A percentile compares a stretch with the other conserved stretches of the same genome.
Conservation (phyloP, 306 rosid species). For the Alnus rubra region DNA sequence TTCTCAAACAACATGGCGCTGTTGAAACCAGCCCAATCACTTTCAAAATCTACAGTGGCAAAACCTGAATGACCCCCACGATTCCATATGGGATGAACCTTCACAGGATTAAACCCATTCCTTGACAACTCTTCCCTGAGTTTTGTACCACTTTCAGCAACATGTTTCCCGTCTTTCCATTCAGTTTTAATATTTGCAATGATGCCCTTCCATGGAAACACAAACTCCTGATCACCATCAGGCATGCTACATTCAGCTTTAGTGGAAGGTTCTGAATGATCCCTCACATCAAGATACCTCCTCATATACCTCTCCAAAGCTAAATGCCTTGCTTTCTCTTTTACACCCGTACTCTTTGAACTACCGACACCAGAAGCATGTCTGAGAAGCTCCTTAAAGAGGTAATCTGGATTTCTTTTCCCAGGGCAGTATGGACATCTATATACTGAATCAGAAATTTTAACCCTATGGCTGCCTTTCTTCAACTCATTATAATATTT, state of each 20-base stretch:
- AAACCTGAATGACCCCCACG: slow-evolving; percentile 65
- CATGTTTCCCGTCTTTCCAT: slow-evolving; percentile 42
- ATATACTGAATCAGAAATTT: slow-evolving; percentile 44
- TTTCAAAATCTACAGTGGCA: slow-evolving; percentile 62
- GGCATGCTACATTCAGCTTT: slow-evolving; percentile 10
- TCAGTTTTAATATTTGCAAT: slow-evolving; percentile 64
- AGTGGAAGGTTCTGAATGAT: background rate
- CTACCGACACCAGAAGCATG: slow-evolving; percentile 48
- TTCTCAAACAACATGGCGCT: slow-evolving; percentile 66
- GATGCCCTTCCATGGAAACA: slow-evolving; percentile 71
- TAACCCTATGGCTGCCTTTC: slow-evolving; percentile 32
- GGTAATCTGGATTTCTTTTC: slow-evolving; percentile 35
- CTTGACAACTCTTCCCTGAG: slow-evolving; percentile 48
- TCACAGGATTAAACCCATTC: slow-evolving; percentile 70
- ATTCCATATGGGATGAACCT: slow-evolving; percentile 68
- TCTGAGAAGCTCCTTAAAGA: slow-evolving; percentile 42
- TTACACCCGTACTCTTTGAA: slow-evolving; percentile 26
- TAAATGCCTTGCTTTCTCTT: slow-evolving; percentile 54
- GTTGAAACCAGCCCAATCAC: slow-evolving; percentile 71
- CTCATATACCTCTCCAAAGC: slow-evolving; percentile 54
- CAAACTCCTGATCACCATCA: slow-evolving; percentile 41
- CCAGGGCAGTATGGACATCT: slow-evolving; percentile 64
- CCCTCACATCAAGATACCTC: slow-evolving; percentile 33
- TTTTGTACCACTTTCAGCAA: slow-evolving; percentile 69
- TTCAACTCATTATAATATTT: slow-evolving; percentile 49